Conservation (phyloP, 2,329 filamentous ascomycete genomes). For the Colletotrichum sp. region DNA sequence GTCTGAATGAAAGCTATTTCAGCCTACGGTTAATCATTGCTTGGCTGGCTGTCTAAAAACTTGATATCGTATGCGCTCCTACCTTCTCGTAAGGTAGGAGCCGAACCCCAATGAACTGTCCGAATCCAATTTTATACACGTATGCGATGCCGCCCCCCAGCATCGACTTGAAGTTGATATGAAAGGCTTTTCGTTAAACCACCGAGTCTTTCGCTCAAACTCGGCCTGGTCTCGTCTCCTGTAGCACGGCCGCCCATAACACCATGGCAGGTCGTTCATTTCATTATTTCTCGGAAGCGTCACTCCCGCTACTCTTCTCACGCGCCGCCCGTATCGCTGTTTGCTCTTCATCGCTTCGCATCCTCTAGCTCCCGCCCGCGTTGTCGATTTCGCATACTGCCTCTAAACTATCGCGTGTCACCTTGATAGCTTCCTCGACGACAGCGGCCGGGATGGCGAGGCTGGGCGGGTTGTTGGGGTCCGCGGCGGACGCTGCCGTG, state of each 20-base stretch:
- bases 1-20: neutral
- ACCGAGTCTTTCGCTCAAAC: neutral
- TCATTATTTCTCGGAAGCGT: neutral
- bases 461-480: constrained; percentile 31
- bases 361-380: neutral
- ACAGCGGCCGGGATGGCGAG: constrained; percentile 64
- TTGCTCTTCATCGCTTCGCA: neutral
- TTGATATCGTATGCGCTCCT: neutral
- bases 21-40: neutral
- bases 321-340: neutral
- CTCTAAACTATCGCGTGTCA: constrained; percentile 64
- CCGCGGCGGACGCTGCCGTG: constrained; percentile 14
- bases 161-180: neutral
- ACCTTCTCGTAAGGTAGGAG: neutral
- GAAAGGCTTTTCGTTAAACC: neutral
- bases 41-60: neutral
- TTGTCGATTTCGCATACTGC: constrained; percentile 46
- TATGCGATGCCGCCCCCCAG: neutral
- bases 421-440: constrained; percentile 66
- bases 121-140: neutral
- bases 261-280: neutral
- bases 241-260: neutral
- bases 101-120: neutral
- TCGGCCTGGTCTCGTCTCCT: neutral
- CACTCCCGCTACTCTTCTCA: neutral